Base-by-base conservation (phyloP, 305 asterid genomes). In the Plantago coronopus region DNA sequence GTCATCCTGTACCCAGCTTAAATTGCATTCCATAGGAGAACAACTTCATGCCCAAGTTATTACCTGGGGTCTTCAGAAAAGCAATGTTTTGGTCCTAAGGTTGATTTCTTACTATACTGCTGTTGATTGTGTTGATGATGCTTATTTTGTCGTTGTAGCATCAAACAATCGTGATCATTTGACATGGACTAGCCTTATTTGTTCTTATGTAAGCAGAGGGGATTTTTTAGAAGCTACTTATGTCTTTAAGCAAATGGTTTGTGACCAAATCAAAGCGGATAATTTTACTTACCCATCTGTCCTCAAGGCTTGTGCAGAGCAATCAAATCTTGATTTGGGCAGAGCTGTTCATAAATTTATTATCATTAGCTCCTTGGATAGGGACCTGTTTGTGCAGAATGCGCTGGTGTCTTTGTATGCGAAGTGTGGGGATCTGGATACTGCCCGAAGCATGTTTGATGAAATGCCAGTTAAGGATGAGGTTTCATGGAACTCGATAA, bases 261-360 rank as follows among this genome's bases (percentile, higher is more conserved):
- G n/a, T 55, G 77, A 69, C 61, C 68, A 77, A 72, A 74, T 79
- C 57, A 72, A 70, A 22, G 87, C 89, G 11, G 91, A 91, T 77
- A 62, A 60, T 50, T 91, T 73, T 70, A 88, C 89, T 29, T 91
- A 82, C 72, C 95, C 96, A 31, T 84, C 94, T 37, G 81, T 91
- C 59, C 81, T 91, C 54, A 91, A 91, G 83, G 96, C 89, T 56
- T 85, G 95, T 72, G 94, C 94, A n/a, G 91, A 81, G 66, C 89
- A 60, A 60, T 73, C 72, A 42, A 67, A 81, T 81, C 72, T 91
- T 61, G 72, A 66, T 67, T 76, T 76, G 40, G 96, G 95, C 22
- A 78, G 72, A 59, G 80, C 68, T 71, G 83, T 91, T 60, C 98
- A 91, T 59, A 71, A 48, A 49, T 88, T 77, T 54, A 74, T 83